Evolutionary conservation across 1,139 yeast genomes (phyloP).

Genomic region (Suhomyces bribrorum): DNA sequence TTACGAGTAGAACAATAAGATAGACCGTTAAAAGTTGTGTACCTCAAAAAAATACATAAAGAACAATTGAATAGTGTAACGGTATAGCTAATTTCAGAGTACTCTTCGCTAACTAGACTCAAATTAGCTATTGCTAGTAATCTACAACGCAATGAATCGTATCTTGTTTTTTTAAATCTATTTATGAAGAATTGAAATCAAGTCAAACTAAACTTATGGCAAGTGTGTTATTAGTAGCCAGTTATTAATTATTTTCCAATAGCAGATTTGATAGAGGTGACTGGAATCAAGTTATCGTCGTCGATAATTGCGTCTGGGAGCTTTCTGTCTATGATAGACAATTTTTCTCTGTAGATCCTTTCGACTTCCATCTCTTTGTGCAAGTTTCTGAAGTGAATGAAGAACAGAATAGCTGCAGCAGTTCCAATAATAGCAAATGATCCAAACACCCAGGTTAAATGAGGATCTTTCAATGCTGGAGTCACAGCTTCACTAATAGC

Average conservation of each 20-base stretch:
- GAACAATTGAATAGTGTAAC: too few species aligned
- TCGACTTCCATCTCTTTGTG: slow-evolving; percentile 53
- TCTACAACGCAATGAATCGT: too few species aligned
- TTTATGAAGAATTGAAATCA: not conserved
- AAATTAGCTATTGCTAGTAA: too few species aligned
- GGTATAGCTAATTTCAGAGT: too few species aligned
- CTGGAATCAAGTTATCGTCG: slow-evolving; percentile 20
- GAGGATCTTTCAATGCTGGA: slow-evolving; percentile 55
- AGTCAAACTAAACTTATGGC: not conserved
- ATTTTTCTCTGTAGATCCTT: slow-evolving; percentile 29
- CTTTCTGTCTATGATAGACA: slow-evolving; percentile 1
- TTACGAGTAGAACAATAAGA: too few species aligned
- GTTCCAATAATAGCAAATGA: slow-evolving; percentile 51
- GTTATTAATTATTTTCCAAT: slow-evolving; percentile 18
- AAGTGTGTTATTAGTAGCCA: not conserved
- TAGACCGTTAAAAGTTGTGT: too few species aligned
- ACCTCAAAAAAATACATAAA: too few species aligned
- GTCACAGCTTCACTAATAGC: slow-evolving; percentile 58
- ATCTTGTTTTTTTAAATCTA: not conserved
- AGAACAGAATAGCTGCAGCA: slow-evolving; percentile 43
- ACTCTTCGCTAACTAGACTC: too few species aligned
- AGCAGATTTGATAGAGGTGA: slow-evolving; percentile 25
- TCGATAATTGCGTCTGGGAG: slow-evolving; percentile 8
- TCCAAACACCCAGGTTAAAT: slow-evolving; percentile 56
- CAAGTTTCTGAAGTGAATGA: slow-evolving; percentile 52